Percentiles rank a stretch among this genome's conserved stretches.
phyloP scores from a whole-genome alignment of 495 filamentous ascomycete species.

The Hypomontagnella monticulosa region DNA sequence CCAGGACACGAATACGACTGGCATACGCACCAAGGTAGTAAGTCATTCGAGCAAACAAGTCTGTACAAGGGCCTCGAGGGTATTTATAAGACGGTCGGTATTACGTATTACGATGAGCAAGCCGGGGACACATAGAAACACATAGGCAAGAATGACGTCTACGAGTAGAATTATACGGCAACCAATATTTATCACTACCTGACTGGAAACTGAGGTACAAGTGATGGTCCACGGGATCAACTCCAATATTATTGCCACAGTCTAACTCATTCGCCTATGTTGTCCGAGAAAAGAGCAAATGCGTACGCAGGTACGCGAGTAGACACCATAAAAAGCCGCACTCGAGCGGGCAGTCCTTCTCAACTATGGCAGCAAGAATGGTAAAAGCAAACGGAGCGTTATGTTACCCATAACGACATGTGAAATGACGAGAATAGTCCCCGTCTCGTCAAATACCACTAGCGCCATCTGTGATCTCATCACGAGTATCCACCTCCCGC shows the following conservation, averaged over 20 bases:
- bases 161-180: too few species aligned
- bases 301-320: conserved; percentile 18
- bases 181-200: too few species aligned
- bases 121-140: too few species aligned
- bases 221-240: conserved; percentile 2
- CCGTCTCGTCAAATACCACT: neutral
- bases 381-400: conserved; percentile 15
- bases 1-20: too few species aligned
- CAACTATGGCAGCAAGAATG: conserved; percentile 17
- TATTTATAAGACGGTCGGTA: too few species aligned
- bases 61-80: too few species aligned
- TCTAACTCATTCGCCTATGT: conserved; percentile 24
- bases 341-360: neutral
- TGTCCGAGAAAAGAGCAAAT: conserved; percentile 1
- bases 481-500: conserved; percentile 10
- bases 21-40: too few species aligned
- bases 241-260: conserved; percentile 20
- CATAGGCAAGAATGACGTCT: too few species aligned
- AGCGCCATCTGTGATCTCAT: neutral
- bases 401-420: neutral
- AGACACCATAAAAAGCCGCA: conserved; percentile 9
- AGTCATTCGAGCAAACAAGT: too few species aligned
- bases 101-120: too few species aligned
- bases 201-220: conserved; percentile 4
- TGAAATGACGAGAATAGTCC: neutral